These are phyloP conservation scores for Trichoderma sp. DNA, from an alignment of 2,329 filamentous ascomycete genomes.

Conservation along the genomic window DNA sequence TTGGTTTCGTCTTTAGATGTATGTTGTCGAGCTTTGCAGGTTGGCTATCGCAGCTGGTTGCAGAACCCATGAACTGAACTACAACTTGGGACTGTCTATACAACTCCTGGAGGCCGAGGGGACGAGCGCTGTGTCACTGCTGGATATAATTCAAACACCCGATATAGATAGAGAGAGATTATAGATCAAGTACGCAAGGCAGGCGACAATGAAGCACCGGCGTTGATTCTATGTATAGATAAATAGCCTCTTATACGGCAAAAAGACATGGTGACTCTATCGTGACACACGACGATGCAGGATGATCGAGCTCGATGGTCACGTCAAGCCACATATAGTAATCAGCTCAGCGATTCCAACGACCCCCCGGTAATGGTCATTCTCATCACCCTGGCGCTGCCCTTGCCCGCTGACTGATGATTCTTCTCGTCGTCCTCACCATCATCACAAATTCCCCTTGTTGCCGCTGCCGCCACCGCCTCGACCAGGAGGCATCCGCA, in stretches of 20 bases:
- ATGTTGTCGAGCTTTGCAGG: too few relatives aligned
- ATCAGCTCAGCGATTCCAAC: neutral
- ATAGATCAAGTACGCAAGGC: neutral
- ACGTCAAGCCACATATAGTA: neutral
- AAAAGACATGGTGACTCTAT: neutral
- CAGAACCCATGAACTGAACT: too few relatives aligned
- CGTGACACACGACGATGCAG: neutral
- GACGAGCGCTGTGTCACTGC: neutral
- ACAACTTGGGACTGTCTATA: neutral
- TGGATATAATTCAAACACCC: neutral
- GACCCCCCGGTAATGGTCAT: too few relatives aligned
- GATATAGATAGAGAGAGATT: neutral
- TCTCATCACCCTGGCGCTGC: neutral
- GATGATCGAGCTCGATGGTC: neutral
- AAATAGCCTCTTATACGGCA: too few relatives aligned
- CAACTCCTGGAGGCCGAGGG: neutral
- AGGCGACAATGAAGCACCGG: neutral
- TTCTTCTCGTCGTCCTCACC: neutral
- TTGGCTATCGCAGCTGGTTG: too few relatives aligned
- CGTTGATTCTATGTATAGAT: neutral
- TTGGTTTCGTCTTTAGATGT: neutral
- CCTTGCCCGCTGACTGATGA: neutral
- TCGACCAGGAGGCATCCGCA: conserved; percentile 57
- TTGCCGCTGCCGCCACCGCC: conserved; percentile 44
- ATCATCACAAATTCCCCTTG: conserved; percentile 32